Base-by-base conservation (phyloP, 2,329 filamentous ascomycete species). In the Curvularia eragrostidis region DNA sequence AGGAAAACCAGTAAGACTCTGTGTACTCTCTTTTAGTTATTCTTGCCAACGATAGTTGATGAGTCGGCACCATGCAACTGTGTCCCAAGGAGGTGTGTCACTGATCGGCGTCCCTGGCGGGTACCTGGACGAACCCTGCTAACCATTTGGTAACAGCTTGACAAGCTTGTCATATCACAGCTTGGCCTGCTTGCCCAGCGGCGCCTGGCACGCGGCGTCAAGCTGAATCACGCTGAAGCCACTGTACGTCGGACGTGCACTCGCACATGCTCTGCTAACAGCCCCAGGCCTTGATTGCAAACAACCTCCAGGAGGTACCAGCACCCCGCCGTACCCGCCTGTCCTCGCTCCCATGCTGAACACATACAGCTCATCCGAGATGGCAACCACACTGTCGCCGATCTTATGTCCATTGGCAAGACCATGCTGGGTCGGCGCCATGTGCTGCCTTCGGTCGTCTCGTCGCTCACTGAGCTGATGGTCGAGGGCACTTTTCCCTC, bases 161-260 rank as follows among this genome's bases (percentile, higher is more conserved):
- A 98, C 84, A 98, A 98, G 87, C 91, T 98, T 79, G 85, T 90
- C 76, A 94, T 96, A 75, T 91, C 93, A 53, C 92, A 97, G 79
- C 82, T 96, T 61, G 94, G 94, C 68, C 85, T 90, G 66, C 85
- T 97, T 48, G 94, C 94, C 53, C 94, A 98, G 81, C 86, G 89
- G 64, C 87, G 94, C 59, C 87, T 98, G 65, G 94, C 94, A 30
- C 84, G 94, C 70, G 94, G 94, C 50, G 88, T 97, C 52, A 90
- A 89, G 74, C 82, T 98, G 68, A 98, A 98, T 74, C 92, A 97
- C 80, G 84, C 90, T 30, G 94, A 98, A 82, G 92, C 94, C 61
- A 88, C 87, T 65, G 91, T 95, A 78, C 53, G 78, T 50, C n/a
- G 1, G 0, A 15, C 9, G 21, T 5, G 10, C 2, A 7, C 15